Evolutionary conservation across 768 basidiomycete species (phyloP), one percentile per base, ranked within the genome.

Genomic region (Lactarius trivialis): DNA sequence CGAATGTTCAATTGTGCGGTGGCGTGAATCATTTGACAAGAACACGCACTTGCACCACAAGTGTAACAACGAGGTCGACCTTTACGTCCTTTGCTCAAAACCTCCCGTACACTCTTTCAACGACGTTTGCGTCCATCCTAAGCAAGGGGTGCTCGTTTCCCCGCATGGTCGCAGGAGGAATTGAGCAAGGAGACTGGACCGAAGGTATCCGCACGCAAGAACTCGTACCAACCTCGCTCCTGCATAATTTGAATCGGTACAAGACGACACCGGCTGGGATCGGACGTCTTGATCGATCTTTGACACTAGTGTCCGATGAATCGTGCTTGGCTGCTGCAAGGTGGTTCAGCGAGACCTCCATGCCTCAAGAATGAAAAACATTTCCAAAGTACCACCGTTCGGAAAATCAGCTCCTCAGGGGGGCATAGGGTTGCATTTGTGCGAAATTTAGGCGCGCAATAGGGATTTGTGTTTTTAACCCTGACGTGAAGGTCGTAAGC

Each of bases 201-300:
- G 94, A 95, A 73, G 97, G 98, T 71, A 85, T 90, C n/a, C 98
- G 95, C 73, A 95, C 93, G 8, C 91, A 98, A 73, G 96, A 98
- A 76, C 79, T 99, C 68, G 95, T 94, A 69, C 71, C 87, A 73
- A 56, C 15, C 48, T 45, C 58, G 34, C 58, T 58, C 26, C 39
- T 60, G 24, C 60, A 39, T 60, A 53, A 58, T 41, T 64, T 56
- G 60, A 61, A 64, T 56, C 55, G 34, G 68, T 28, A 68, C 60
- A 71, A 97, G 95, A 93, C 21, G n/a, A 1, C 94, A 3, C 97
- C 95, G 48, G 93, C 91, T 61, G 93, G 26, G 21, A 24, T 12
- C 43, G 8, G 93, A 98, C 71, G 87, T 95, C 26, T 94, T 96
- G 48, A 97, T 98, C 85, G 96, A 64, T 95, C 93, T 15, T 90